Conservation (phyloP, 1,139 yeast genomes). For the Geotrichum reessii region DNA sequence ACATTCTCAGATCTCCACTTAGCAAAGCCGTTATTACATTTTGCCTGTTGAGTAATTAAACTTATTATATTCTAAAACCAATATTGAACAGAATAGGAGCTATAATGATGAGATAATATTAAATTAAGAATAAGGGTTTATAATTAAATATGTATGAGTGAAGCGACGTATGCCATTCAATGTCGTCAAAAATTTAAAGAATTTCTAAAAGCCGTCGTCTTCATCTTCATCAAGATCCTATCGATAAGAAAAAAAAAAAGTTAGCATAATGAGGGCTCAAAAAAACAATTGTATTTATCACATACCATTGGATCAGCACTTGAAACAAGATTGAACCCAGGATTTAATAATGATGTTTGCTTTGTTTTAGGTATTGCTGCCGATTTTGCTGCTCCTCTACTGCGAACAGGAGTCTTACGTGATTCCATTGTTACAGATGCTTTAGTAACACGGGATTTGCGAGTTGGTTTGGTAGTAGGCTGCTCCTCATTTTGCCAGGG, state of each 20-base stretch:
- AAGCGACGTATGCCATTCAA: too few species aligned
- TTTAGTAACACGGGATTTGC: conserved; percentile 1
- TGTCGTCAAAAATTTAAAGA: too few species aligned
- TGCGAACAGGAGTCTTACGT: neutral
- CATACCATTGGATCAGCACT: neutral
- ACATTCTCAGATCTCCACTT: too few species aligned
- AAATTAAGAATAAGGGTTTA: too few species aligned
- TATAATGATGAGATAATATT: too few species aligned
- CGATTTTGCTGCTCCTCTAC: neutral
- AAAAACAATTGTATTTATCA: neutral
- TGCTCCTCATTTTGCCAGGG: conserved; percentile 1
- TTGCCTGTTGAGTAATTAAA: too few species aligned
- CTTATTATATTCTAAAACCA: too few species aligned
- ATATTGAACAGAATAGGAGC: neutral
- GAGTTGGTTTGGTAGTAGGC: neutral
- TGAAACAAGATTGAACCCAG: neutral
- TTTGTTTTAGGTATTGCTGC: neutral
- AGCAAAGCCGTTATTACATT: too few species aligned
- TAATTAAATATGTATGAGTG: too few species aligned
- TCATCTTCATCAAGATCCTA: neutral
- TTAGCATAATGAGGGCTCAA: neutral
- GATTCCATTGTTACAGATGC: neutral
- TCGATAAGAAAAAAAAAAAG: neutral
- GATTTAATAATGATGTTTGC: neutral
- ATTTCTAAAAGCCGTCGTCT: neutral